Base-by-base conservation (phyloP, 2,329 filamentous ascomycete genomes). In the Aspergillus vadensis region DNA sequence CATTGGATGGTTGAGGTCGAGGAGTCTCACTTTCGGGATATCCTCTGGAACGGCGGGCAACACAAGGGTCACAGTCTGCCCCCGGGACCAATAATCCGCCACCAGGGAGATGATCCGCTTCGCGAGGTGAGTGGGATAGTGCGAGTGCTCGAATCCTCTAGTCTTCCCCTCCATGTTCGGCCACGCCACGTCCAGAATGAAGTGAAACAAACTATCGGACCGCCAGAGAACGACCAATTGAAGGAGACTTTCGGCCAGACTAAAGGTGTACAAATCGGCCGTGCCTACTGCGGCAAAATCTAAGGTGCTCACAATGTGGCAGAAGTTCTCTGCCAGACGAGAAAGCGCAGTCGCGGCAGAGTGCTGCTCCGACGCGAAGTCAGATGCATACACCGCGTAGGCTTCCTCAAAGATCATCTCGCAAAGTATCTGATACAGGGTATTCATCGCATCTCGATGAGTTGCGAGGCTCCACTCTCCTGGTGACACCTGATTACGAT, bases 121-220 rank as follows among this genome's bases (percentile, higher is more conserved):
- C 6, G 57, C 65, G 2, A 69, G 55, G 51, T 69, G 67, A 0
- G 67, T 69, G 1, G 67, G 67, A 23, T 63, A 65, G 53, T 69
- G 67, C 14, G 67, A 69, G 52, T 69, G 65, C 47, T 69, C 67
- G 47, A 60, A 69, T 5, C 67, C 67, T 36, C 63, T 57, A 12
- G 59, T 63, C 2, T 47, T 49, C 2, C 12, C 30, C 39, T 69
- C 67, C 1, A 69, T 32, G 2, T 36, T 56, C 36, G 66, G 67
- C 66, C 66, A 69, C n/a, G 63, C 7, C 7, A 61, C 19, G 41
- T 66, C 65, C n/a, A 65, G 41, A 3, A 61, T 63, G 25, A 41
- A 59, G n/a, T 58, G 21, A 17, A 65, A 63, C 2, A 61, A 10
- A 0, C 30, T 3, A 2, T 60, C 30, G 0, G 63, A 65, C 10